These are phyloP conservation scores for Auricularia heimuer DNA, from an alignment of 768 basidiomycete genomes.

Conservation along the genomic window DNA sequence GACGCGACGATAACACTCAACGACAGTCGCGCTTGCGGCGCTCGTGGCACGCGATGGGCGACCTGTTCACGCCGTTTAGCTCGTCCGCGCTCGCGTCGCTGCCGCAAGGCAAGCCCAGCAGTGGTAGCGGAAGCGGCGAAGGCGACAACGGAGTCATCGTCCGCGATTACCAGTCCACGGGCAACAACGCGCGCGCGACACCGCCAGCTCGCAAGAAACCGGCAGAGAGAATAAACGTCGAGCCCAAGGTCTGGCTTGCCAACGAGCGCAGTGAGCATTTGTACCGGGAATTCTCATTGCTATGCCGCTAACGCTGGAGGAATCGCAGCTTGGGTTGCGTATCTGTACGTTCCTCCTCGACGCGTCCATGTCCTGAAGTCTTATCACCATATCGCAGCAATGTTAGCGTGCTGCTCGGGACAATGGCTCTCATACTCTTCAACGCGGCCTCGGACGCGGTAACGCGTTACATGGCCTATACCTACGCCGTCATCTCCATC, in stretches of 20 bases:
- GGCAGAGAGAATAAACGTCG: constrained; percentile 72
- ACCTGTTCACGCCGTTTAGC: constrained; percentile 59
- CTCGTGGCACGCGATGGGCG: constrained; percentile 54
- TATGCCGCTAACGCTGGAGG: not conserved
- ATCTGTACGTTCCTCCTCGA: constrained; percentile 34
- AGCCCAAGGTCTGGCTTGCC: constrained; percentile 96
- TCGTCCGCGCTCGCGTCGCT: constrained; percentile 45
- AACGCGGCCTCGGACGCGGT: constrained; percentile 71
- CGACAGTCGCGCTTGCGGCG: constrained; percentile 32
- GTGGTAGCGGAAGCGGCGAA: constrained; percentile 33
- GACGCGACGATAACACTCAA: constrained; percentile 11
- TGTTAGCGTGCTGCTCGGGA: constrained; percentile 71
- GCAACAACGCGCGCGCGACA: constrained; percentile 22
- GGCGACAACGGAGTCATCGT: constrained; percentile 40
- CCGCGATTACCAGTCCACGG: constrained; percentile 65
- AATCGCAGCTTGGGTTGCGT: constrained; percentile 76
- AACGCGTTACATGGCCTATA: constrained; percentile 68
- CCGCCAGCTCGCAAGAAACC: constrained; percentile 70
- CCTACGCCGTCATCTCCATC: constrained; percentile 73
- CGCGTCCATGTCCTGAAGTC: not conserved
- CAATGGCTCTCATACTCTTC: constrained; percentile 79
- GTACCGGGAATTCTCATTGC: not conserved
- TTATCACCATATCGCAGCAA: constrained; percentile 23
- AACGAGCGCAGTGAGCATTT: constrained; percentile 75
- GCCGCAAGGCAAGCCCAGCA: constrained; percentile 50